A percentile compares a stretch with the other conserved stretches of the same genome.
phyloP scores from a whole-genome alignment of 495 filamentous ascomycete species.

The Neurospora sp. region DNA sequence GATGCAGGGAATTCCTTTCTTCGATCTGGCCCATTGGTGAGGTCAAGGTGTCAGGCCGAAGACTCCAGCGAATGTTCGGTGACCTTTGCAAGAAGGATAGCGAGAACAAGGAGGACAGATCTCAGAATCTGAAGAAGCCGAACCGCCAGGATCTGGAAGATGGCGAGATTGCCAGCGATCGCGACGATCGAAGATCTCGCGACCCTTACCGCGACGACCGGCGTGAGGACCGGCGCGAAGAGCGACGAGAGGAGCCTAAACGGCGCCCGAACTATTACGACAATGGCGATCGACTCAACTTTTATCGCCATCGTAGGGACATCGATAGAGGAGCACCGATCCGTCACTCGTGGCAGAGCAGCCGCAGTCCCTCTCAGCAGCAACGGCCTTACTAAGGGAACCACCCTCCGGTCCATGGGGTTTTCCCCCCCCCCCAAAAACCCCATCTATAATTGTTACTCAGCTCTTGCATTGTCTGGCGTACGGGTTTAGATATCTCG shows the following conservation, averaged over 20 bases:
- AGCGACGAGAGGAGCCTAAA: constrained; percentile 23
- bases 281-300: constrained; percentile 25
- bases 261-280: constrained; percentile 23
- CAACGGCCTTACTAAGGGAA: constrained; percentile 18
- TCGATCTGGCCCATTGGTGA: constrained; percentile 32
- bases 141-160: constrained; percentile 23
- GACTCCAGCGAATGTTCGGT: constrained; percentile 38
- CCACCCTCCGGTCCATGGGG: background rate
- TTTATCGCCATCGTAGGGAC: constrained; percentile 22
- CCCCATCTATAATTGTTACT: constrained; percentile 6
- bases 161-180: constrained; percentile 26
- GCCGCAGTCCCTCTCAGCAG: constrained; percentile 20
- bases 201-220: constrained; percentile 27
- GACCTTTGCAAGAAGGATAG: constrained; percentile 27
- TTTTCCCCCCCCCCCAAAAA: background rate
- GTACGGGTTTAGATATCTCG: constrained; percentile 1
- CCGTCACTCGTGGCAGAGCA: constrained; percentile 22
- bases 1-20: constrained; percentile 26
- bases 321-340: constrained; percentile 15
- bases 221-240: constrained; percentile 17
- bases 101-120: constrained; percentile 14
- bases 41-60: constrained; percentile 25
- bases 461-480: constrained; percentile 17
- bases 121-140: constrained; percentile 6
- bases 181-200: constrained; percentile 25